Evolutionary conservation across 2,329 filamentous ascomycete genomes (phyloP).

Genomic region (Cladosporium sp.): DNA sequence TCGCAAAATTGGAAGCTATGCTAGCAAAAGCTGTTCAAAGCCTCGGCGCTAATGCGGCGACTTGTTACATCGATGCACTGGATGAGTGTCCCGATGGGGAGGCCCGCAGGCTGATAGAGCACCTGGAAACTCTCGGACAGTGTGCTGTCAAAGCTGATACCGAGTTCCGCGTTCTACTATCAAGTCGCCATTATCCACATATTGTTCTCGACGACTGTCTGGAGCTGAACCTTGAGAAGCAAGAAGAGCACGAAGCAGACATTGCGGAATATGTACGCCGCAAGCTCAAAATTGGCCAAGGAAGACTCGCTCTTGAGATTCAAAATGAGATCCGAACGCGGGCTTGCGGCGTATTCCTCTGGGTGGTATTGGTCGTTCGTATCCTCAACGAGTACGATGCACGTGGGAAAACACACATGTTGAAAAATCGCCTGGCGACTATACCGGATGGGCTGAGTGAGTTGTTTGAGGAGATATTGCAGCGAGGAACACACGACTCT

Average conservation of each 20-base stretch:
- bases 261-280: slow-evolving; percentile 44
- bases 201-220: slow-evolving; percentile 38
- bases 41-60: slow-evolving; percentile 30
- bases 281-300: slow-evolving; percentile 33
- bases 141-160: slow-evolving; percentile 42
- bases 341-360: slow-evolving; percentile 48
- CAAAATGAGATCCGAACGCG: slow-evolving; percentile 36
- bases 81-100: slow-evolving; percentile 47
- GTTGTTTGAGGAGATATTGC: slow-evolving; percentile 52
- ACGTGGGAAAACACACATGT: slow-evolving; percentile 30
- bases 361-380: slow-evolving; percentile 47
- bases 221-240: slow-evolving; percentile 38
- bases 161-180: slow-evolving; percentile 39
- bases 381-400: slow-evolving; percentile 48
- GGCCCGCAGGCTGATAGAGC: slow-evolving; percentile 40
- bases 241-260: slow-evolving; percentile 38
- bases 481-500: slow-evolving; percentile 49
- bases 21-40: background rate
- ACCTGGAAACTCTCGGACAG: slow-evolving; percentile 37
- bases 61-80: slow-evolving; percentile 47
- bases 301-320: slow-evolving; percentile 39
- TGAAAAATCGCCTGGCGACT: slow-evolving; percentile 40
- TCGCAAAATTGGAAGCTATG: background rate
- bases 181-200: slow-evolving; percentile 48
- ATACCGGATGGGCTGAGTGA: slow-evolving; percentile 46